Conservation (phyloP, 192 early-diverging fungal species). For the Entomortierella parvispora region DNA sequence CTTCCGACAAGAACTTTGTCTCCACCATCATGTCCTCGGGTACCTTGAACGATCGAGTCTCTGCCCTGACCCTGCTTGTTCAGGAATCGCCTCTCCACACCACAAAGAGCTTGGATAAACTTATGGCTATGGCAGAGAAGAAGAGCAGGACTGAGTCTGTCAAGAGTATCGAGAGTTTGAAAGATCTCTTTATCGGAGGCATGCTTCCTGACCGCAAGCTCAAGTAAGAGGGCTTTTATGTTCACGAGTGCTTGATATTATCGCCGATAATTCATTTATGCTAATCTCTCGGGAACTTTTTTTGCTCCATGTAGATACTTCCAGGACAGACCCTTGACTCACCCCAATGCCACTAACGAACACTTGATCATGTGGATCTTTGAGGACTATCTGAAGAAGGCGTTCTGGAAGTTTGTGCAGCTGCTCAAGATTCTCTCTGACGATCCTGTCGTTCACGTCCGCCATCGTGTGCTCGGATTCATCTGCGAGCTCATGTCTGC, state of each 20-base stretch:
- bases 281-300: background rate
- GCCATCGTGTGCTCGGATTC: constrained; percentile 80
- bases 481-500: constrained; percentile 80
- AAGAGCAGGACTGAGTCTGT: constrained; percentile 89
- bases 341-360: constrained; percentile 63
- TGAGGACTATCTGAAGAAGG: constrained; percentile 93
- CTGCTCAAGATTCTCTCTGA: constrained; percentile 88
- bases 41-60: constrained; percentile 93
- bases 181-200: constrained; percentile 86
- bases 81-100: constrained; percentile 93
- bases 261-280: background rate
- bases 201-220: constrained; percentile 92
- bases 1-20: constrained; percentile 88
- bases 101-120: constrained; percentile 71
- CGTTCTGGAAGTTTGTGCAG: constrained; percentile 91
- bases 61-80: constrained; percentile 90
- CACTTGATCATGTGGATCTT: constrained; percentile 94
- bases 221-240: constrained; percentile 43
- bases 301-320: constrained; percentile 73
- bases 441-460: constrained; percentile 87
- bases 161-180: constrained; percentile 86
- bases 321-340: constrained; percentile 84
- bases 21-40: constrained; percentile 89
- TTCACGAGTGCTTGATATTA: background rate
- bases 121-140: constrained; percentile 90